These are phyloP conservation scores for Mortierella claussenii DNA, from an alignment of 192 early-diverging fungal genomes.

Conservation along the genomic window DNA sequence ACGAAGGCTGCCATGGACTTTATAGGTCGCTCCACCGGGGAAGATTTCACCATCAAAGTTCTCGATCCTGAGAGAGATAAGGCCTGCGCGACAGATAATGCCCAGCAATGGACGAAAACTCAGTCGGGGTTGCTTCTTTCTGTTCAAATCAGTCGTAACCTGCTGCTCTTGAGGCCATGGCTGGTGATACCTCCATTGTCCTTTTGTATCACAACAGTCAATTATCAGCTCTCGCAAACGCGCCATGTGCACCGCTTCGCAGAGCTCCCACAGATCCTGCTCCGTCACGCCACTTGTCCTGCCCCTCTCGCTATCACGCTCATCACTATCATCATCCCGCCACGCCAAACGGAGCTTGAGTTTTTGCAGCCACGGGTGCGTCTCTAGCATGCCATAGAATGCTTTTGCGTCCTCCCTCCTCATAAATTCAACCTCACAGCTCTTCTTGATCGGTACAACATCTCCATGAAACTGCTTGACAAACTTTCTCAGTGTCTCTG, in stretches of 20 bases:
- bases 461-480: constrained; percentile 6
- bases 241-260: constrained; percentile 9
- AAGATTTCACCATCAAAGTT: constrained; percentile 20
- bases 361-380: constrained; percentile 13
- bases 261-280: constrained; percentile 33
- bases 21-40: background rate
- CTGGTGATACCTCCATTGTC: no score
- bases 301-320: background rate
- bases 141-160: no score
- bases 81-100: constrained; percentile 21
- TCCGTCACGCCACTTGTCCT: constrained; percentile 5
- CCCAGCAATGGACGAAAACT: constrained; percentile 25
- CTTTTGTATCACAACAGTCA: no score
- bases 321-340: background rate
- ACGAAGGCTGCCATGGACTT: background rate
- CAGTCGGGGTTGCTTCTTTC: background rate
- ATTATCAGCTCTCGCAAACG: constrained; percentile 19
- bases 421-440: constrained; percentile 7
- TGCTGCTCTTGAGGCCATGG: no score
- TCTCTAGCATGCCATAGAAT: constrained; percentile 20
- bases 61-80: constrained; percentile 26
- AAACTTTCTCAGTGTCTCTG: constrained; percentile 10
- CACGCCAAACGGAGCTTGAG: constrained; percentile 23
- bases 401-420: constrained; percentile 9
- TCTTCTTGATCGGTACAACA: constrained; percentile 25